phyloP scores from a whole-genome alignment of 2,329 filamentous ascomycete species.

The Ophiocordyceps camponoti-leonardi region DNA sequence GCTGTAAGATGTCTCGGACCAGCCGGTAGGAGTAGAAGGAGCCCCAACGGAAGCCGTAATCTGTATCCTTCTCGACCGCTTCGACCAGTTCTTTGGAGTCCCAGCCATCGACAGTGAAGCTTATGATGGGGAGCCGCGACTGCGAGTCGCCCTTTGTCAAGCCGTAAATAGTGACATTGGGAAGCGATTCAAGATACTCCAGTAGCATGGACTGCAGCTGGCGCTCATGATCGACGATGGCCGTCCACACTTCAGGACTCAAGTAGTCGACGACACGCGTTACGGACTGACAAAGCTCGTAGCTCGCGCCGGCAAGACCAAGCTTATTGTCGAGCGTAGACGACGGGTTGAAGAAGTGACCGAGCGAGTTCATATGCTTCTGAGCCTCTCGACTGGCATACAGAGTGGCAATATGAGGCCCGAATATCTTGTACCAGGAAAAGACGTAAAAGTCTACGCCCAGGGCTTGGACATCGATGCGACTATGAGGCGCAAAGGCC shows the following conservation, averaged over 20 bases:
- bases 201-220: constrained; percentile 41
- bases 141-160: constrained; percentile 27
- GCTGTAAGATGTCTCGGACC: constrained; percentile 37
- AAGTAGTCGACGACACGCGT: constrained; percentile 46
- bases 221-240: constrained; percentile 41
- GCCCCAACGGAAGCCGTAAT: constrained; percentile 49
- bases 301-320: constrained; percentile 50
- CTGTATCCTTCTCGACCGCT: constrained; percentile 37
- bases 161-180: constrained; percentile 41
- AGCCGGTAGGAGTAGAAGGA: constrained; percentile 52
- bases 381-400: constrained; percentile 46
- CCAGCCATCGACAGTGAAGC: constrained; percentile 42
- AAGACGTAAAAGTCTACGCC: constrained; percentile 66
- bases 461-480: constrained; percentile 48
- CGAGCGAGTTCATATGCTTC: constrained; percentile 32
- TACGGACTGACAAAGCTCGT: constrained; percentile 50
- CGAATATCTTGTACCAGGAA: constrained; percentile 71
- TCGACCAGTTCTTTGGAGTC: constrained; percentile 42
- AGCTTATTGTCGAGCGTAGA: constrained; percentile 48
- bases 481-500: constrained; percentile 56
- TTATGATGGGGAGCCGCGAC: constrained; percentile 46
- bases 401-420: constrained; percentile 55
- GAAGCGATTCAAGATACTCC: constrained; percentile 33
- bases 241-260: constrained; percentile 27
- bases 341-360: constrained; percentile 51